Base-by-base conservation (phyloP, 2,329 filamentous ascomycete genomes). In the Colletotrichum navitas region DNA sequence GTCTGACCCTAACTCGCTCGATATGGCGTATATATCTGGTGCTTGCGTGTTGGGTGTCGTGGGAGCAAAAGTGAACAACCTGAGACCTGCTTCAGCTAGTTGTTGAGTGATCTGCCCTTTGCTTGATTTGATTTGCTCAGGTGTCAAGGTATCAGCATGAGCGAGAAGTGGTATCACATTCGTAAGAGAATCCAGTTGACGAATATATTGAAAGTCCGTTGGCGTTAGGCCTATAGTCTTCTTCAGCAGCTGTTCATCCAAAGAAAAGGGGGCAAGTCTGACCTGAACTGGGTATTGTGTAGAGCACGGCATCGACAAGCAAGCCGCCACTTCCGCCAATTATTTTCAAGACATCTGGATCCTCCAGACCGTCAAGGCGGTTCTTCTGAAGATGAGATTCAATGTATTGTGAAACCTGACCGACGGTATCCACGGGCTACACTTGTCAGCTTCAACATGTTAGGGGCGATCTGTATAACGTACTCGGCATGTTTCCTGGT, bases 101-200 rank as follows among this genome's bases (percentile, higher is more conserved):
- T 90, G 86, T 62, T 84, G 81, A 16, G 85, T 77, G 34, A 94
- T 85, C 12, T 85, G 84, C 24, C 87, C 82, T 79, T 94, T 95
- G 72, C 90, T 83, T 0, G 83, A 79, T 5, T 83, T 78, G 5
- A 93, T 81, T 70, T 92, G 87, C 16, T 89, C 84, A 0, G 83
- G 74, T 0, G 88, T 86, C 73, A 95, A 81, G 1, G 88, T 87
- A 78, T 99, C 96, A 4, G 92, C 88, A 73, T 92, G 93, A 16
- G 93, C 89, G 62, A 99, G 86, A 2, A 98, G 80, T 2, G 95
- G 93, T 58, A 98, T 91, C 8, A 98, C 88, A 79, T 97, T 98
- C 10, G 94, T 96, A 68, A 94, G 85, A 2, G 86, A 83, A 36
- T 91, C 89, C 26, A 98, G 86, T 39, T 89, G 89, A 62, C 88